Evolutionary conservation across 108 stramenopile genomes (phyloP).

Genomic region (Skeletonema marinoi): DNA sequence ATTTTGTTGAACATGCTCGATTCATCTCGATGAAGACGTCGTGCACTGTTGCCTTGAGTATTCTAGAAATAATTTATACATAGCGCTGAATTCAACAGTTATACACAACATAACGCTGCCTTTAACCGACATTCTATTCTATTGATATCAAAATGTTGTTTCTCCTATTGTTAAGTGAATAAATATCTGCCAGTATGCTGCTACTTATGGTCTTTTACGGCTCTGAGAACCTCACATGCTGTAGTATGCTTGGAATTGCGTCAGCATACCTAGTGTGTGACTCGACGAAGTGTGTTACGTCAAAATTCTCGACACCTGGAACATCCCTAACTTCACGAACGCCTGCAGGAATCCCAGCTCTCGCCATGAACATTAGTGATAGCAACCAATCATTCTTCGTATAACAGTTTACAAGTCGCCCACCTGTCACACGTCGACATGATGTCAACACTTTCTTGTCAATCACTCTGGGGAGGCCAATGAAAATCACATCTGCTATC

Average conservation of each 20-base stretch:
- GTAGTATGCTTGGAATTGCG: constrained; percentile 57
- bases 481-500: constrained; percentile 82
- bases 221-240: constrained; percentile 49
- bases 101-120: background rate
- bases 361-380: constrained; percentile 63
- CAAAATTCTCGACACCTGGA: constrained; percentile 63
- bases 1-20: background rate
- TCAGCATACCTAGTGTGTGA: constrained; percentile 55
- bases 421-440: constrained; percentile 75
- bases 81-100: background rate
- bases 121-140: too few species aligned
- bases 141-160: background rate
- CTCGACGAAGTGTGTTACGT: constrained; percentile 57
- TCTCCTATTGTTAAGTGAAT: too few species aligned
- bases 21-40: background rate
- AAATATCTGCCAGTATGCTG: background rate
- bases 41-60: background rate
- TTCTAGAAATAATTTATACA: background rate
- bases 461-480: constrained; percentile 60
- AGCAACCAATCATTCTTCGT: constrained; percentile 79
- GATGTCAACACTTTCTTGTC: constrained; percentile 52
- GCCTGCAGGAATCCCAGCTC: constrained; percentile 48
- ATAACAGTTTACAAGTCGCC: constrained; percentile 89
- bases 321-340: constrained; percentile 33
- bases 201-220: background rate